Percentiles rank a stretch among this genome's conserved stretches.
phyloP scores from a whole-genome alignment of 352 stramenopile genomes.

The Globisporangium megalacanthum region DNA sequence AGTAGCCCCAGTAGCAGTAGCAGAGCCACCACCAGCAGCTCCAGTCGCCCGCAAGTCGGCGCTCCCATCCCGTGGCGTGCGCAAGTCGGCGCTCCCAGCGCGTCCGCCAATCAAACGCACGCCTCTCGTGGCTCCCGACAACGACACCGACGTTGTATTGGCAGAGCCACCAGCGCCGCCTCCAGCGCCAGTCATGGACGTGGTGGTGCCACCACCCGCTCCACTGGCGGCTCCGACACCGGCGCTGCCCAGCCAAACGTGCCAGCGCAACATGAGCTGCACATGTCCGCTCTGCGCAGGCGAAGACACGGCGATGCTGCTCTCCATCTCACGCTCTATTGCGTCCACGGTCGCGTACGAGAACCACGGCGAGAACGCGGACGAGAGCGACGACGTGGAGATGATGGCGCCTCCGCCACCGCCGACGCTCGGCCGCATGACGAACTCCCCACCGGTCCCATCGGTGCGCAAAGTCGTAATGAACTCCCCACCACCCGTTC shows the following conservation, averaged over 20 bases:
- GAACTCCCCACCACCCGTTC: slow-evolving; percentile 24
- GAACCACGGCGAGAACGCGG: slow-evolving; percentile 17
- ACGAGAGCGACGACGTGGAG: slow-evolving; percentile 8
- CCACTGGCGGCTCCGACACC: not conserved
- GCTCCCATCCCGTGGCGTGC: not conserved
- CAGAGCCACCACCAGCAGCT: slow-evolving; percentile 1
- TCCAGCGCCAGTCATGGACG: not conserved
- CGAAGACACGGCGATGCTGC: slow-evolving; percentile 70
- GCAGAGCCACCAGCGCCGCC: not conserved
- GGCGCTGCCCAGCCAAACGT: slow-evolving; percentile 12
- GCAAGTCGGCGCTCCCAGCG: slow-evolving; percentile 4
- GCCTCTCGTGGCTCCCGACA: slow-evolving; percentile 2
- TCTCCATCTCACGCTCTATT: slow-evolving; percentile 79
- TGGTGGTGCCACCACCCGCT: not conserved
- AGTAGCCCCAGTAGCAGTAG: not conserved
- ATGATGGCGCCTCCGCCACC: slow-evolving; percentile 11
- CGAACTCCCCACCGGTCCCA: slow-evolving; percentile 34
- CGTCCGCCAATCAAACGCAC: not conserved
- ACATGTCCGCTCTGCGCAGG: slow-evolving; percentile 74
- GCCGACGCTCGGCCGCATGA: slow-evolving; percentile 18
- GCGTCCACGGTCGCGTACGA: slow-evolving; percentile 75
- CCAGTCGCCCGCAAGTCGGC: slow-evolving; percentile 3
- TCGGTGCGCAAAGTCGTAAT: slow-evolving; percentile 10
- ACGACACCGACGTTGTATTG: not conserved
- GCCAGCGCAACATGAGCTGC: slow-evolving; percentile 84